Evolutionary conservation across 495 filamentous ascomycete genomes (phyloP), one percentile per base, ranked within the genome.

Genomic region (Aspergillus carlsbadensis): DNA sequence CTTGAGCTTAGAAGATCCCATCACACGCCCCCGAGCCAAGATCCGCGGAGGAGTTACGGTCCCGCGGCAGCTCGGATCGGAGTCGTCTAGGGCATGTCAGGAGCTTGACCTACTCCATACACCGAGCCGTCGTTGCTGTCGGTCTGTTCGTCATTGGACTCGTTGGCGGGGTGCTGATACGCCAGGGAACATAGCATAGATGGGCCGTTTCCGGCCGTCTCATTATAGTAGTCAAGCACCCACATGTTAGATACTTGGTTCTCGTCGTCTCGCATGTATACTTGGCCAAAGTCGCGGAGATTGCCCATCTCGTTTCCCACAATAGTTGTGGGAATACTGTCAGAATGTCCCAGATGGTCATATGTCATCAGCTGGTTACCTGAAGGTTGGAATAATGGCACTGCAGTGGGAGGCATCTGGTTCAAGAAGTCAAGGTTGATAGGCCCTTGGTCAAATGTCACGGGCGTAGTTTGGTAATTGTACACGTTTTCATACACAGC

Each of bases 201-300:
- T 20, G n/a, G 42, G 21, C 42, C 42, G 42, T 45, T 45, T 21
- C 42, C 24, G 42, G 42, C 21, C 11, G 42, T 45, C 42, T 45
- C 42, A 45, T 45, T 24, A 14, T 21, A 45, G 21, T 22, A 45
- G 42, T 45, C 42, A 45, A 45, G 42, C 18, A 45, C 7, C 42
- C 42, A 45, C 42, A 45, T 21, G 42, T 45, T 24, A 45, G 42
- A 18, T 45, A 18, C 5, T 7, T 18, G 24, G 7, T 22, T 29
- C 4, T 29, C 42, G 42, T 45, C 42, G 24, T 45, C 42, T 22
- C 42, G 13, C 42, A 45, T 45, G 42, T 45, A 45, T 45, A 45
- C 42, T 45, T 45, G 17, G 18, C 42, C 18, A 22, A 21, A 45
- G 11, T 20, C 42, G 7, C 42, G 15, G 5, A 18, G 13, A 18